These are phyloP conservation scores for Theileria sp. DNA, from an alignment of 169 alveolate genomes.

Conservation along the genomic window DNA sequence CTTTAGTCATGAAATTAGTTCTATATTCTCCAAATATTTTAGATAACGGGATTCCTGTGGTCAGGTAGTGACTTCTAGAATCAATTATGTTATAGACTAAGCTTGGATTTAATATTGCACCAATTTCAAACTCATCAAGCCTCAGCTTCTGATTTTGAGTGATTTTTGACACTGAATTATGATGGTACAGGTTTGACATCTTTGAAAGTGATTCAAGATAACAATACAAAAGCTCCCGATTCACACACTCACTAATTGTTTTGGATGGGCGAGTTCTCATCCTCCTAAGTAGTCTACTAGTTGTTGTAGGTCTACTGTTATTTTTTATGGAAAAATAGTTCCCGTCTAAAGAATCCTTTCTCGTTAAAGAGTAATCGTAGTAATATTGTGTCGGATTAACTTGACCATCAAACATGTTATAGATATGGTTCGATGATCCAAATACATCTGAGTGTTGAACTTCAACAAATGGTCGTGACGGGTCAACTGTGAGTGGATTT, in stretches of 20 bases:
- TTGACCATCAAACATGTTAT: not conserved
- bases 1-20: constrained; percentile 17
- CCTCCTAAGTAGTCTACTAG: not conserved
- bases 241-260: not conserved
- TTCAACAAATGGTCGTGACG: not conserved
- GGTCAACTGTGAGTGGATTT: not conserved
- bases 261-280: not conserved
- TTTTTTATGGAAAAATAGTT: too few species aligned
- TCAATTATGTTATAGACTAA: constrained; percentile 37
- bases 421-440: not conserved
- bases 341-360: not conserved
- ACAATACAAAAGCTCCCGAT: not conserved
- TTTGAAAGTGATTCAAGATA: not conserved
- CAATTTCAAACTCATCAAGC: not conserved
- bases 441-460: not conserved
- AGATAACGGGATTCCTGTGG: constrained; percentile 34
- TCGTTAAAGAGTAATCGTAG: not conserved
- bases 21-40: constrained; percentile 22
- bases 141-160: too few species aligned
- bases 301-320: not conserved
- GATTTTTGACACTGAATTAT: not conserved
- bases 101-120: not conserved
- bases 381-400: not conserved
- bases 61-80: constrained; percentile 47
- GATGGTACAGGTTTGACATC: not conserved